Evolutionary conservation across 495 filamentous ascomycete species (phyloP).

Genomic region (Hypoxylon lienhwacheense): DNA sequence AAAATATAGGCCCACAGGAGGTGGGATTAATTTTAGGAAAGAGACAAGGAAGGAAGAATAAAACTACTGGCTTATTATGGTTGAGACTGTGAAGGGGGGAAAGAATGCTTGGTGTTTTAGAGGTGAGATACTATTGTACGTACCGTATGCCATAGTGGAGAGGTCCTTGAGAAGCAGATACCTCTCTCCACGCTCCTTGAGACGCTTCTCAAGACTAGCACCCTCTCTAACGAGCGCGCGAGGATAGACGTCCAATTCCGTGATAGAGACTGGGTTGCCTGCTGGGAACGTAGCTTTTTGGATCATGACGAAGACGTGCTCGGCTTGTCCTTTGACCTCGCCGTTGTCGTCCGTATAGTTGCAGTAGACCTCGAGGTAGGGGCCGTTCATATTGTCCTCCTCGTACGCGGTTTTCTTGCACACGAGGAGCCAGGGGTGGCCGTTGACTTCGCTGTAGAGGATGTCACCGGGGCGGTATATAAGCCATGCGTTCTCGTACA

Average conservation of each 20-base stretch:
- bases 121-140: no score
- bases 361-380: constrained; percentile 36
- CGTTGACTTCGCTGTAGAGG: constrained; percentile 38
- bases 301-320: constrained; percentile 5
- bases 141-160: constrained; percentile 32
- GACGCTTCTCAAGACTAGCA: constrained; percentile 22
- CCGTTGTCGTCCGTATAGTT: constrained; percentile 34
- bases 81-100: not conserved
- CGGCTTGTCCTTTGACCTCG: constrained; percentile 18
- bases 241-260: constrained; percentile 25
- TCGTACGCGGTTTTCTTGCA: constrained; percentile 39
- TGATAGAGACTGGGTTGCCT: constrained; percentile 29
- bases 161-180: constrained; percentile 27
- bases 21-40: not conserved
- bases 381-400: constrained; percentile 7
- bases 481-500: constrained; percentile 41
- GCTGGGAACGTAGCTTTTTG: constrained; percentile 29
- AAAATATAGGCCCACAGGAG: not conserved
- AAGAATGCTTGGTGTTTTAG: no score
- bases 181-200: constrained; percentile 24
- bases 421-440: constrained; percentile 33
- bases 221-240: constrained; percentile 27
- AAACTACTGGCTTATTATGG: not conserved
- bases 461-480: constrained; percentile 44
- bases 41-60: not conserved